phyloP scores from a whole-genome alignment of 2,329 filamentous ascomycete genomes.

The Penicillium sp. region DNA sequence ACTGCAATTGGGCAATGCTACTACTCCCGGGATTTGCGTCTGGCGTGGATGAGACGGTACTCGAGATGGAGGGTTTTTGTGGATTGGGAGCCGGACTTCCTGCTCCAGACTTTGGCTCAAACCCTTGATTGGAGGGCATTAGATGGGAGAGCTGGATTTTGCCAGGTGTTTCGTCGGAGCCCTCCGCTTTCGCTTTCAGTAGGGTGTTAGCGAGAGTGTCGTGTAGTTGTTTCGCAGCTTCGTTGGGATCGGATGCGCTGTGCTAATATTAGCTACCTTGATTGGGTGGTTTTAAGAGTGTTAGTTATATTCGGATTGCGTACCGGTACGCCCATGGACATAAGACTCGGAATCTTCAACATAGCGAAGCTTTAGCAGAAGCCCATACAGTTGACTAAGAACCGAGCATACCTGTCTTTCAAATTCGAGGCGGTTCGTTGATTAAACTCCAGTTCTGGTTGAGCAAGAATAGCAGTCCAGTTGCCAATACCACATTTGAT shows the following conservation, averaged over 20 bases:
- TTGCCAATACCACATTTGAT: constrained; percentile 62
- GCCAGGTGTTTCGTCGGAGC: constrained; percentile 21
- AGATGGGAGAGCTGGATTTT: constrained; percentile 32
- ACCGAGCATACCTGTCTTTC: constrained; percentile 55
- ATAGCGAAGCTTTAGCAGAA: constrained; percentile 22
- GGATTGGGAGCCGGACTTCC: constrained; percentile 15
- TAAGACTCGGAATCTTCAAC: constrained; percentile 53
- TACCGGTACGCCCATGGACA: constrained; percentile 51
- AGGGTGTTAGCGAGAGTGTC: constrained; percentile 37
- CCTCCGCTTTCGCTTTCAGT: constrained; percentile 32
- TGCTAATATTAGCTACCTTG: constrained; percentile 4
- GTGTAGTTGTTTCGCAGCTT: constrained; percentile 39
- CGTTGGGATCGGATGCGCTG: constrained; percentile 38
- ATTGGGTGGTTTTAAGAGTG: background rate
- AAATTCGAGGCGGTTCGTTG: constrained; percentile 61
- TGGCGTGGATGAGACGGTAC: constrained; percentile 19
- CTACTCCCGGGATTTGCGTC: constrained; percentile 16
- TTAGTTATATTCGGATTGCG: constrained; percentile 2
- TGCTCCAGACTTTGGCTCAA: constrained; percentile 16
- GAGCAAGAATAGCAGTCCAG: constrained; percentile 63
- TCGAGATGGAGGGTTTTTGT: constrained; percentile 21
- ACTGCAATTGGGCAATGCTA: constrained; percentile 14
- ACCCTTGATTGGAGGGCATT: constrained; percentile 15
- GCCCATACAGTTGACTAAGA: constrained; percentile 3
- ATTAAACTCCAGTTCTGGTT: constrained; percentile 58